These are phyloP conservation scores for Aegilops tauschii DNA, from an alignment of 176 grass and related monocot genomes.

Conservation along the genomic window DNA sequence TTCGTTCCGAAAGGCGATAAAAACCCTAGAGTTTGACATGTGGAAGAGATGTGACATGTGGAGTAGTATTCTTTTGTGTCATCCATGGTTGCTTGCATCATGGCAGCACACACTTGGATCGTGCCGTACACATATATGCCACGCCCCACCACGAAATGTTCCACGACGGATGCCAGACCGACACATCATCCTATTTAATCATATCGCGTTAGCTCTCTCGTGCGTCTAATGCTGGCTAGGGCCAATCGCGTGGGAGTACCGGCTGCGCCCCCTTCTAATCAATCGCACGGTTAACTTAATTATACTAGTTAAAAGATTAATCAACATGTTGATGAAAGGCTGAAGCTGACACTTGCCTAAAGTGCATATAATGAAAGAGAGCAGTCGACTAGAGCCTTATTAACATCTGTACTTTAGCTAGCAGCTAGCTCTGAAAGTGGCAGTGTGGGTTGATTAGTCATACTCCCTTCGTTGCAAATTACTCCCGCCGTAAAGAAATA, in stretches of 20 bases:
- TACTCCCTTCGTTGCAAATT: not conserved
- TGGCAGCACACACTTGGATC: not conserved
- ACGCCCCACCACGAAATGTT: conserved; percentile 12
- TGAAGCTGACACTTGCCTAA: not conserved
- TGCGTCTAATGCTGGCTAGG: conserved; percentile 22
- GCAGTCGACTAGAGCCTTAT: not conserved
- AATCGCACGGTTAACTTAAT: conserved; percentile 11
- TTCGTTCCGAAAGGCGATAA: not conserved
- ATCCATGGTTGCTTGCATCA: not conserved
- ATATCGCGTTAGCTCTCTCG: not conserved
- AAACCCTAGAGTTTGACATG: not conserved
- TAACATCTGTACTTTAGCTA: not conserved
- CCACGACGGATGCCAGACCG: not conserved
- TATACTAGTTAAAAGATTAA: not conserved
- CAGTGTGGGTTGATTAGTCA: not conserved
- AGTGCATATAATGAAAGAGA: not conserved
- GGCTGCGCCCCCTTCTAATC: conserved; percentile 16
- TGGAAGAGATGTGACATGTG: not conserved
- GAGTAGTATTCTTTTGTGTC: not conserved
- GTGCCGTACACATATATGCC: not conserved
- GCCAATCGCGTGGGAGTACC: conserved; percentile 28
- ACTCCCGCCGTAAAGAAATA: too few species aligned
- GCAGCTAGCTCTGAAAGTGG: not conserved
- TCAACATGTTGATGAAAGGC: not conserved
- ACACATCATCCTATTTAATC: conserved; percentile 36